Evolutionary conservation across 1,284 basidiomycete genomes (phyloP).

Genomic region (Rhodotorula sp.): DNA sequence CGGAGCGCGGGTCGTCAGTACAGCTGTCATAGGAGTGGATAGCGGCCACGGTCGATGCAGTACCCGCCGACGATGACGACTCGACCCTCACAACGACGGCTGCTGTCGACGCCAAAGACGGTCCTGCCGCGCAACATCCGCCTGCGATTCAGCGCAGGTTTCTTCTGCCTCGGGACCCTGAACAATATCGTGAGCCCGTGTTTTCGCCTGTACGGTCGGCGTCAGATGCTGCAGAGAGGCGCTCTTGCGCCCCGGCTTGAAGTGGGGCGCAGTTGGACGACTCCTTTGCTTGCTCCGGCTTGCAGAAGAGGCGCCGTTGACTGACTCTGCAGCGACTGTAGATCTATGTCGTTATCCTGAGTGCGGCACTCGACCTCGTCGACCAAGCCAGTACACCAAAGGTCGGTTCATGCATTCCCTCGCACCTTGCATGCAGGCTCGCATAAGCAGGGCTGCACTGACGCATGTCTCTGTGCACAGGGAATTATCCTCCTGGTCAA

Average conservation of each 20-base stretch:
- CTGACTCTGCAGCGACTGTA: slow-evolving; percentile 1
- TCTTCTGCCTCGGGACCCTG: slow-evolving; percentile 36
- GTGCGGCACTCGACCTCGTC: slow-evolving; percentile 90
- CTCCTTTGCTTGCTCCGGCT: neutral
- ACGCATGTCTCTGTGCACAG: neutral
- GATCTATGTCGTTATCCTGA: slow-evolving; percentile 87
- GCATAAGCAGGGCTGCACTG: no score
- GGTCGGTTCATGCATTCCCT: slow-evolving; percentile 13
- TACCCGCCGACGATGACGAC: slow-evolving; percentile 1
- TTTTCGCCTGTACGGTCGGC: no score
- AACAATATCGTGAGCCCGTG: slow-evolving; percentile 46
- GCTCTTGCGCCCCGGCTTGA: neutral
- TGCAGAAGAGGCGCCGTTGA: neutral
- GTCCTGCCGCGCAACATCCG: neutral
- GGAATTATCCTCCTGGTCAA: slow-evolving; percentile 47
- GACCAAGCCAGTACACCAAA: slow-evolving; percentile 77
- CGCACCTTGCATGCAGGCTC: no score
- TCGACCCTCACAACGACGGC: neutral
- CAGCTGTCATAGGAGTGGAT: no score
- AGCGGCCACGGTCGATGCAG: neutral
- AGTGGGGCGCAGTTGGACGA: neutral
- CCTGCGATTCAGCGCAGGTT: neutral
- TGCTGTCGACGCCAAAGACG: neutral
- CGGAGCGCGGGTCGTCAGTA: no score
- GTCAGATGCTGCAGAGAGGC: no score